Evolutionary conservation across 192 early-diverging fungal genomes (phyloP), one percentile per base, ranked within the genome.

Genomic region (Gonapodya prolifera): DNA sequence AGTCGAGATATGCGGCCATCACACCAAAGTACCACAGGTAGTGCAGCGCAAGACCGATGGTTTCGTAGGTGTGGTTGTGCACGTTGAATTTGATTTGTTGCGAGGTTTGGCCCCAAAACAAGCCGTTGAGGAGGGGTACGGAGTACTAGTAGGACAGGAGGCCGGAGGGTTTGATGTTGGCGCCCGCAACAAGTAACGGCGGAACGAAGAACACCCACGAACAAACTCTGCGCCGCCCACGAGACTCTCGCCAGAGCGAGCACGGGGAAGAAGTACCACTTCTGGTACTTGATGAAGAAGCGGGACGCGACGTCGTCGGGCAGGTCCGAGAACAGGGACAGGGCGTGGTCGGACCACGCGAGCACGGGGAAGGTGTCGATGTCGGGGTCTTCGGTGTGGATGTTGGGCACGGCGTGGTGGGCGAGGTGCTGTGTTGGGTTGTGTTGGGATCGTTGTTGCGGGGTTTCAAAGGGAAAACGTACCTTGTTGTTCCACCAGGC

Each of bases 351-450:
- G 71, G 82, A 85, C 93, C 93, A 95, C 74, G 91, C 89, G 70
- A 95, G 85, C 35, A 92, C 82, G 33, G 93, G 93, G 80, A 91
- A 86, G 13, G 93, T 95, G 82, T 91, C 84, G 77, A 95, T 95
- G 81, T 95, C 93, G 69, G 93, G 93, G 87, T 95, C 93, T 35
- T 89, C 85, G 1, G 83, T 83, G 80, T 92, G 91, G 69, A 95
- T 87, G 80, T 95, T 95, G 78, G 93, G 91, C 2, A 87, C 85
- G 1, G 87, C 88, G 82, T 95, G 93, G 80, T 95, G 93, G 28
- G 92, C 93, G 85, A 90, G 91, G 85, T 95, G 93, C n/a, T n/a
- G n/a, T n/a, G n/a, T n/a, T n/a, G n/a, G n/a, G n/a, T n/a, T n/a
- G n/a, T n/a, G n/a, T n/a, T n/a, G n/a, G n/a, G n/a, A n/a, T n/a